Evolutionary conservation across 73 alveolate species (phyloP), one percentile per base, ranked within the genome.

Genomic region (Paramecium sonneborni): DNA sequence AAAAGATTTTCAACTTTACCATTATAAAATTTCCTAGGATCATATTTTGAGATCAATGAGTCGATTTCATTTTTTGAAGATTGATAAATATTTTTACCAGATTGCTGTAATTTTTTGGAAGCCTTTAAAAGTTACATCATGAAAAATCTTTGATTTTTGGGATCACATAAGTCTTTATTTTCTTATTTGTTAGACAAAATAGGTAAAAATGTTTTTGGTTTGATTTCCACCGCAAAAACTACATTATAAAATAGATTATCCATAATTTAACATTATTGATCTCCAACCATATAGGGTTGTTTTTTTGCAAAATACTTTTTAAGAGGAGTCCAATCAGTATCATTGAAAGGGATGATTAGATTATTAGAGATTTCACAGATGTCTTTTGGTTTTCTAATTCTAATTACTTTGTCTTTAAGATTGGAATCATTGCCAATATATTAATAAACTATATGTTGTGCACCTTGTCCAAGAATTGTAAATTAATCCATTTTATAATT

Each of bases 161-260:
- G 41, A 46, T 79, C 43, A 9, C 55, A 23, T 21, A 30, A 23
- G 28, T 79, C 69, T 24, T 43, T 43, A 20, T 79, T 41, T 72
- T 35, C 55, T 79, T 79, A 79, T 79, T 79, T 79, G 18, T 43
- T 46, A 0, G 90, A 39, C 18, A 79, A 34, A 30, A 79, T 79
- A 18, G 90, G 90, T 44, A 79, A 79, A 41, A 43, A 79, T 41
- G 90, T 79, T 44, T 79, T 79, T 2, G 90, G 90, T 79, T 79
- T 79, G 23, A 79, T 24, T 46, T 79, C 90, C 26, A 79, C 55
- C 44, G 90, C 74, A 79, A 79, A 43, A 7, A 30, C 90, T 18
- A 46, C 69, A 46, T 79, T 44, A 39, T 41, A 39, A 24, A 43
- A 46, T 21, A 79, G 43, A 46, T 79, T 79, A 32, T 79, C 90